phyloP scores from a whole-genome alignment of 1,284 basidiomycete genomes.

The Sphaerobolus stellatus region DNA sequence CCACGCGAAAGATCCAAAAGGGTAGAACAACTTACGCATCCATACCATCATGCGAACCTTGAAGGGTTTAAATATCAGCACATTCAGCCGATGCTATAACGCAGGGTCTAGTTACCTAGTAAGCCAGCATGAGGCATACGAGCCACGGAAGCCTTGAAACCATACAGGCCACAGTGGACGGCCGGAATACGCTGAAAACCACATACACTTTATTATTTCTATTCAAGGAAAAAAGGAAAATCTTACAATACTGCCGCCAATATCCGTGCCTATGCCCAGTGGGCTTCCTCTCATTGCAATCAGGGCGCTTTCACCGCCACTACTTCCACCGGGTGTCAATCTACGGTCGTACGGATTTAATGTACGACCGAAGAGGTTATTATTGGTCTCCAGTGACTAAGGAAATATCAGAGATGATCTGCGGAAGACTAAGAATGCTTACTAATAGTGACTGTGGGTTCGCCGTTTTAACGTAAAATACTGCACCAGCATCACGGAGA shows the following conservation, averaged over 20 bases:
- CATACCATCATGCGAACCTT: conserved; percentile 51
- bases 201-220: not conserved
- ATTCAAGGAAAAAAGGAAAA: not conserved
- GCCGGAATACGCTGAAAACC: conserved; percentile 41
- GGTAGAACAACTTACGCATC: conserved; percentile 34
- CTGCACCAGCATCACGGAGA: conserved; percentile 52
- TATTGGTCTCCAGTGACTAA: conserved; percentile 49
- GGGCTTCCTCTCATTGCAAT: conserved; percentile 56
- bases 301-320: conserved; percentile 65
- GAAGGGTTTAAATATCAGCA: not conserved
- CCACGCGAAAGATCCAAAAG: no score
- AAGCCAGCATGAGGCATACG: conserved; percentile 52
- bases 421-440: conserved; percentile 22
- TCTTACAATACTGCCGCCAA: conserved; percentile 48
- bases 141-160: conserved; percentile 52
- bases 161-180: conserved; percentile 52
- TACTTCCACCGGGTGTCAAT: conserved; percentile 58
- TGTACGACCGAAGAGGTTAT: conserved; percentile 53
- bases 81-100: not conserved
- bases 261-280: conserved; percentile 61
- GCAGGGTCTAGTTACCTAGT: conserved; percentile 21
- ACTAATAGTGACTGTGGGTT: conserved; percentile 53
- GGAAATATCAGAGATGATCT: conserved; percentile 14
- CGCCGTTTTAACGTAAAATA: conserved; percentile 58
- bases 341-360: conserved; percentile 54